Conservation (phyloP, 805 yeast species). For the Tetrapisispora taiwanensis region DNA sequence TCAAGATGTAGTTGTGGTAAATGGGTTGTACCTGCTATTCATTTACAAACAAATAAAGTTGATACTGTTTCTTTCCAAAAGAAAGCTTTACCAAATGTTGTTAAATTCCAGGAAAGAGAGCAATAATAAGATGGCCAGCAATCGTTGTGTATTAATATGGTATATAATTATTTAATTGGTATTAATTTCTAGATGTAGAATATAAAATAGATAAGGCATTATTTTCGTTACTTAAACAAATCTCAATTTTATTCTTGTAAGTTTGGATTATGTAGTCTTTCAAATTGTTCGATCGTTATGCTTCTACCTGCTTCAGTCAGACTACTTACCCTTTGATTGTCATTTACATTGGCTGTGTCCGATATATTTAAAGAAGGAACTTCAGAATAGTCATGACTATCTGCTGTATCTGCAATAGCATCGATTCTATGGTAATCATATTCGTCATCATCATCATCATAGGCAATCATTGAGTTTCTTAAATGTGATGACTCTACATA, state of each 20-base stretch:
- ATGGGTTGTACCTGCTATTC: conserved; percentile 92
- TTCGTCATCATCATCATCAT: conserved; percentile 19
- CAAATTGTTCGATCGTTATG: conserved; percentile 3
- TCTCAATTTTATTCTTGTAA: background rate
- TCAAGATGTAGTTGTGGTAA: conserved; percentile 88
- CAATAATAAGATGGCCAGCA: background rate
- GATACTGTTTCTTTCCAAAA: conserved; percentile 41
- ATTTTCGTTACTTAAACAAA: background rate
- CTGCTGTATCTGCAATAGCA: conserved; percentile 25
- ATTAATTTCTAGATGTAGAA: background rate
- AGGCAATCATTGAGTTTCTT: conserved; percentile 9
- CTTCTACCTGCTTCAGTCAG: conserved; percentile 2
- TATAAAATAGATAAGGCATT: background rate
- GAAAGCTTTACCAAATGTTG: conserved; percentile 18
- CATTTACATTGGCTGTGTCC: conserved; percentile 11
- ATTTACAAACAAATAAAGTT: conserved; percentile 68
- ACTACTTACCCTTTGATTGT: conserved; percentile 10
- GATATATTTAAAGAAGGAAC: conserved; percentile 11
- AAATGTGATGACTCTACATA: conserved; percentile 18
- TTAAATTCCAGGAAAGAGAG: conserved; percentile 10
- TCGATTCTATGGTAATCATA: conserved; percentile 28
- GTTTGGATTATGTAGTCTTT: conserved; percentile 6
- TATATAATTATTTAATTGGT: background rate
- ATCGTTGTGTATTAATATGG: background rate
- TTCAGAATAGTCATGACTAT: conserved; percentile 5